Percentiles rank a stretch among this genome's conserved stretches.
Evolutionary conservation across 805 yeast genomes (phyloP).

Genomic region (Teunomyces kruisii): DNA sequence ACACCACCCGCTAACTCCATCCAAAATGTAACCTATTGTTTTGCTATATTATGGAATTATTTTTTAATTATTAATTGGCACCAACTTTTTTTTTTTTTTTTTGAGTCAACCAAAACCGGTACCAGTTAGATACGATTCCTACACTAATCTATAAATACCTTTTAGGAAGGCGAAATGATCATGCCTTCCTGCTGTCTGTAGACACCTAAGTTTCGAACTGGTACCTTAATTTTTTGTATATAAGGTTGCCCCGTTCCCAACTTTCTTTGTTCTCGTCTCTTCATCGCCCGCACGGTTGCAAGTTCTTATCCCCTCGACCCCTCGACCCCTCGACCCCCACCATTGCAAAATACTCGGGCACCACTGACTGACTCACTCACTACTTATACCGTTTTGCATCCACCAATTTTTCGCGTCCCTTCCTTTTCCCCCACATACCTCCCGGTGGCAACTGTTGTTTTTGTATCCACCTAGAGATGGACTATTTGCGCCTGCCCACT

Average conservation of each 20-base stretch:
- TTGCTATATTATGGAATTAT: background rate
- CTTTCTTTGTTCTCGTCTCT: too few species aligned
- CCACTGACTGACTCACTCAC: too few species aligned
- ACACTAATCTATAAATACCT: constrained; percentile 2
- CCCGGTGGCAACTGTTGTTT: constrained; percentile 2
- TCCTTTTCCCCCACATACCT: too few species aligned
- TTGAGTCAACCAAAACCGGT: background rate
- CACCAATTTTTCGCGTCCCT: background rate
- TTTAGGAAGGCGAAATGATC: constrained; percentile 2
- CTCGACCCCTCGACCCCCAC: too few species aligned
- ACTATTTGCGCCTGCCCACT: background rate
- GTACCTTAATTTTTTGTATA: background rate
- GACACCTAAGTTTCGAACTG: background rate
- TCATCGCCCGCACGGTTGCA: too few species aligned
- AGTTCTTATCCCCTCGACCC: too few species aligned
- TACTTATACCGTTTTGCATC: too few species aligned
- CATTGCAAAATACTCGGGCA: too few species aligned
- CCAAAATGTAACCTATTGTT: background rate
- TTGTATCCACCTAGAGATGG: background rate
- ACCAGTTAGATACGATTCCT: constrained; percentile 1
- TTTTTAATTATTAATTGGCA: background rate
- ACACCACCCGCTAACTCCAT: too few species aligned
- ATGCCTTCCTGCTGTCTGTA: background rate
- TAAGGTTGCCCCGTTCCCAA: too few species aligned
- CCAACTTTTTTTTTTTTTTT: background rate